Evolutionary conservation across 2,329 filamentous ascomycete genomes (phyloP), one percentile per base, ranked within the genome.

Genomic region (Domatiomyces catenatus): DNA sequence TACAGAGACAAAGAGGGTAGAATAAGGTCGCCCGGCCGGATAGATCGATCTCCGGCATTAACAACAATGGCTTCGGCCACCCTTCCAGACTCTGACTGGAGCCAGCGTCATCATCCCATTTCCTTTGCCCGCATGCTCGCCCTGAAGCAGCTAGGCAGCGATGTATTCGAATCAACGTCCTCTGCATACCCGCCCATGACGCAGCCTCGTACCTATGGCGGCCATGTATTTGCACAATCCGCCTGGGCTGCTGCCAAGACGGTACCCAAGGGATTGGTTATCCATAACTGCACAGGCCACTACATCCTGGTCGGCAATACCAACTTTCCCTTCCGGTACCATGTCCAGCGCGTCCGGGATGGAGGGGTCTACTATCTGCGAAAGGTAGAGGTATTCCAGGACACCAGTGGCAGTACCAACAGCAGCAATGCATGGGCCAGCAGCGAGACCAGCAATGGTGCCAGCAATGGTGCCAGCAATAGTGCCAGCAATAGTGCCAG

Each of bases 181-280:
- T 50, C 54, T 1, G 56, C 51, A 6, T 58, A 52, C 50, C 56
- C 56, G 3, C 56, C 56, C 2, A 52, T 52, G 12, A 50, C 54
- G 1, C 42, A 43, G 18, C 46, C 47, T 10, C 42, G 56, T 47
- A 51, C 74, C 0, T 77, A 75, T 60, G 75, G 75, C 10, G 75
- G 75, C 1, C 74, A 79, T 63, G 74, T 77, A 3, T 77, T 72
- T 56, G 71, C 72, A n/a, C 75, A 78, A 61, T 71, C 75, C 28
- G 74, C 72, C 15, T 78, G 73, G 66, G 75, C 75, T 15, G 75
- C 75, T 7, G 71, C 71, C 7, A 71, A 76, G 53, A 78, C 75
- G 1, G 71, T 77, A 10, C 59, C 58, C 5, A 62, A 66, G 24
- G 75, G 72, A 1, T 71, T 75, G 47, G 59, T 76, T 24, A 64